Percentiles rank a stretch among this genome's conserved stretches.
Evolutionary conservation across 768 basidiomycete genomes (phyloP).

Genomic region (Cubamyces lactineus): DNA sequence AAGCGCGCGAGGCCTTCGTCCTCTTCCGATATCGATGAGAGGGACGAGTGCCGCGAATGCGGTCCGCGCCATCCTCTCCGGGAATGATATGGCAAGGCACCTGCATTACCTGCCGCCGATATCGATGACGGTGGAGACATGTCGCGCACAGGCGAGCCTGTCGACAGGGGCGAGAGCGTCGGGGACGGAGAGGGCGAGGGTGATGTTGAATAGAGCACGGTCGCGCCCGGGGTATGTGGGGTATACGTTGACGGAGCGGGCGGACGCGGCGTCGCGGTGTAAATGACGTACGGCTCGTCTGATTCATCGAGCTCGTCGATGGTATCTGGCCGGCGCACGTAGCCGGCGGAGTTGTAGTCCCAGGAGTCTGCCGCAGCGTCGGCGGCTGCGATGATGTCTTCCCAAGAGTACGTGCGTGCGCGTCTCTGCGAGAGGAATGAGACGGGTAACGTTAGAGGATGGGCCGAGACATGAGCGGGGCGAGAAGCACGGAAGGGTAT

Average conservation of each 20-base stretch:
- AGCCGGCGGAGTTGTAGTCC: conserved; percentile 13
- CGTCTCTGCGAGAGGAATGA: conserved; percentile 12
- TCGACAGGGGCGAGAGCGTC: conserved; percentile 10
- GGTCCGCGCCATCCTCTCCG: conserved; percentile 18
- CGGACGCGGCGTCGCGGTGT: conserved; percentile 28
- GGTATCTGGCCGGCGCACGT: conserved; percentile 17
- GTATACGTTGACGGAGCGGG: not conserved
- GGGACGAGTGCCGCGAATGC: conserved; percentile 30
- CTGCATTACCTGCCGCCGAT: not conserved
- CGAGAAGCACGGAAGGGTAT: not conserved
- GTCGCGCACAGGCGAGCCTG: conserved; percentile 14
- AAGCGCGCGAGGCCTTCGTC: conserved; percentile 27
- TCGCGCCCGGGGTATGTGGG: conserved; percentile 6
- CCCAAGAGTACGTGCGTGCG: conserved; percentile 27
- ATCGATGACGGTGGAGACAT: not conserved
- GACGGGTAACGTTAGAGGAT: not conserved
- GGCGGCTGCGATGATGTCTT: conserved; percentile 27
- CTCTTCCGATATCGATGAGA: conserved; percentile 32
- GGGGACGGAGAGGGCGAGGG: conserved; percentile 15
- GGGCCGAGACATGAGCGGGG: not conserved
- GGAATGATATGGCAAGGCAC: not conserved
- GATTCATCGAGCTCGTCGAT: conserved; percentile 22
- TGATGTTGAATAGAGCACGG: conserved; percentile 19
- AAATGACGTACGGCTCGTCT: conserved; percentile 31
- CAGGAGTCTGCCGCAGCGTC: conserved; percentile 24